phyloP scores from a whole-genome alignment of 2,329 filamentous ascomycete genomes.

The Sarocladium strictum region DNA sequence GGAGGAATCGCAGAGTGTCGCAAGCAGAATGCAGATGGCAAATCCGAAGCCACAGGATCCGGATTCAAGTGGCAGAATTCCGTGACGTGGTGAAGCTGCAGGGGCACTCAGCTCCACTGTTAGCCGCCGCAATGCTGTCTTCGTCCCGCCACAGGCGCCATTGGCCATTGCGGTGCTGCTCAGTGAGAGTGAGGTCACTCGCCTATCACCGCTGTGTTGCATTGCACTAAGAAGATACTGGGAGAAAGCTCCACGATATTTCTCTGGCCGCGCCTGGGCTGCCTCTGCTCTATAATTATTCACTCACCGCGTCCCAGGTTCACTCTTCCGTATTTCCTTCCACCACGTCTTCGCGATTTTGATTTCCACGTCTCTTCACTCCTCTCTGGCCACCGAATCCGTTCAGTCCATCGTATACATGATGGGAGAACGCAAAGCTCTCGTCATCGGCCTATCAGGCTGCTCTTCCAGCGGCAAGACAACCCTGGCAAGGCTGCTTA shows the following conservation, averaged over 20 bases:
- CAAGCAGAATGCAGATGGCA: neutral
- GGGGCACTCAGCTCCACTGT: slow-evolving; percentile 1
- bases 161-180: no score
- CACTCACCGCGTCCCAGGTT: slow-evolving; percentile 5
- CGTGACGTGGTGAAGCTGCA: slow-evolving; percentile 9
- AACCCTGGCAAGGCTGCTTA: slow-evolving; percentile 78
- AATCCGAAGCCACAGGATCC: neutral
- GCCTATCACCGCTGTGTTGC: neutral
- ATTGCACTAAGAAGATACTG: neutral
- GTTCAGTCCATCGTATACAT: slow-evolving; percentile 5
- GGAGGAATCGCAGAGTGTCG: neutral
- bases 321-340: neutral
- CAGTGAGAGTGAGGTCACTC: neutral
- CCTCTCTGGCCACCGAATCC: no score
- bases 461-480: slow-evolving; percentile 94
- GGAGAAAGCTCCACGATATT: neutral
- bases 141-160: no score
- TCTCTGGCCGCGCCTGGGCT: neutral
- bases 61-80: neutral
- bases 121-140: neutral
- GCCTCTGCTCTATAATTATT: neutral
- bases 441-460: slow-evolving; percentile 79
- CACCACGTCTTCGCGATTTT: neutral
- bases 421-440: slow-evolving; percentile 36
- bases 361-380: no score